phyloP scores from a whole-genome alignment of 768 basidiomycete species.

The Wakefieldia striispora region DNA sequence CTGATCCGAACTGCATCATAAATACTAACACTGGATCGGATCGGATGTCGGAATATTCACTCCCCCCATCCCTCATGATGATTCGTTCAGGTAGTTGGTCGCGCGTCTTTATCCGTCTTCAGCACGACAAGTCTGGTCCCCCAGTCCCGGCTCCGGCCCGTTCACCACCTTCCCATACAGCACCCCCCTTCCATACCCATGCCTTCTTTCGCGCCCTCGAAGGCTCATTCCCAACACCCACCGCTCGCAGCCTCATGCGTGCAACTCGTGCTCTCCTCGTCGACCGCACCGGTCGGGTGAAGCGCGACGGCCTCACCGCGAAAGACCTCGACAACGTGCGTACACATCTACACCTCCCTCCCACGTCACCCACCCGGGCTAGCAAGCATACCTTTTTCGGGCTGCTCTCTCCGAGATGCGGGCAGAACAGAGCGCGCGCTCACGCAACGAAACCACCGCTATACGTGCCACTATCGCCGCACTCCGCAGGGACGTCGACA shows the following conservation, averaged over 20 bases:
- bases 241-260: constrained; percentile 78
- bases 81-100: no score
- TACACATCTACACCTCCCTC: neutral
- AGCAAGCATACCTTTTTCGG: constrained; percentile 96
- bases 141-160: constrained; percentile 16
- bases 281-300: constrained; percentile 69
- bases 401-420: constrained; percentile 90
- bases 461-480: constrained; percentile 74
- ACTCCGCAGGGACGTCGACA: constrained; percentile 83
- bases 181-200: constrained; percentile 83
- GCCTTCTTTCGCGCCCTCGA: constrained; percentile 70
- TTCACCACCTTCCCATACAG: constrained; percentile 43
- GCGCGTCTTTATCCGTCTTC: constrained; percentile 16
- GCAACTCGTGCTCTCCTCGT: constrained; percentile 79
- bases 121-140: constrained; percentile 15
- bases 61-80: no score
- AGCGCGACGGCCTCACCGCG: constrained; percentile 64
- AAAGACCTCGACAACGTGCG: constrained; percentile 85
- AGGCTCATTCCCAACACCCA: constrained; percentile 68
- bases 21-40: constrained; percentile 4
- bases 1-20: neutral
- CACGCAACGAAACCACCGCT: constrained; percentile 82
- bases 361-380: neutral
- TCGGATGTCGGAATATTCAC: constrained; percentile 13
- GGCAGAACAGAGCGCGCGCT: constrained; percentile 78